A percentile compares a stretch with the other conserved stretches of the same genome.
phyloP scores from a whole-genome alignment of 352 stramenopile species.

The Pythium dissimile region DNA sequence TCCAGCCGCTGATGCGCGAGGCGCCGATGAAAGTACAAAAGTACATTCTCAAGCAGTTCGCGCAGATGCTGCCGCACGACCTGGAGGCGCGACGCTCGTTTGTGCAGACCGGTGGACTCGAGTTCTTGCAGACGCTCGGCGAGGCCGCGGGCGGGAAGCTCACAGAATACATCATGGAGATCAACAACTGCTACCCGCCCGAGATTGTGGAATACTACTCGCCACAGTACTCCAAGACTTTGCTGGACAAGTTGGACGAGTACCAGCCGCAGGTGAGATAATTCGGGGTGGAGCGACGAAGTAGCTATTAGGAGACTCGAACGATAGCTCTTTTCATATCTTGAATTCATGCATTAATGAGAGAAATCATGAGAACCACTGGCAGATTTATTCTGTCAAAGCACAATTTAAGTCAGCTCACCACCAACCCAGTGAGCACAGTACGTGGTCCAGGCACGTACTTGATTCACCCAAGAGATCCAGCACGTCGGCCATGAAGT shows the following conservation, averaged over 20 bases:
- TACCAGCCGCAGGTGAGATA: conserved; percentile 89
- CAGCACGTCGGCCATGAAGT: conserved; percentile 92
- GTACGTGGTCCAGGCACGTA: conserved; percentile 17
- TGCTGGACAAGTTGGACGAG: conserved; percentile 96
- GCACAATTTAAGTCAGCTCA: background rate
- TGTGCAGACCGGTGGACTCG: conserved; percentile 91
- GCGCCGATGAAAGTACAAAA: conserved; percentile 94
- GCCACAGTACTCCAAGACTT: conserved; percentile 93
- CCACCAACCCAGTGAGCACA: background rate
- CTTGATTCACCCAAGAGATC: conserved; percentile 81
- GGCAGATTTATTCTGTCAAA: conserved; percentile 1
- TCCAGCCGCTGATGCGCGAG: conserved; percentile 92
- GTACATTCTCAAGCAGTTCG: conserved; percentile 96
- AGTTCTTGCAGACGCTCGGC: conserved; percentile 92
- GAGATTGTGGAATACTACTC: conserved; percentile 97
- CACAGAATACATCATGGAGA: conserved; percentile 93
- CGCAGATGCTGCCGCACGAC: conserved; percentile 92
- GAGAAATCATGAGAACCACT: too few relatives aligned
- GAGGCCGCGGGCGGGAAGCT: conserved; percentile 92
- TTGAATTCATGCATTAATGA: too few relatives aligned
- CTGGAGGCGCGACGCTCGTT: conserved; percentile 90
- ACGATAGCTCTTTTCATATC: too few relatives aligned
- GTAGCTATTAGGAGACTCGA: too few relatives aligned
- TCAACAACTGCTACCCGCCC: conserved; percentile 95
- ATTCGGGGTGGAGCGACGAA: background rate